Evolutionary conservation across 495 filamentous ascomycete genomes (phyloP).

Genomic region (Filosporella fistucella): DNA sequence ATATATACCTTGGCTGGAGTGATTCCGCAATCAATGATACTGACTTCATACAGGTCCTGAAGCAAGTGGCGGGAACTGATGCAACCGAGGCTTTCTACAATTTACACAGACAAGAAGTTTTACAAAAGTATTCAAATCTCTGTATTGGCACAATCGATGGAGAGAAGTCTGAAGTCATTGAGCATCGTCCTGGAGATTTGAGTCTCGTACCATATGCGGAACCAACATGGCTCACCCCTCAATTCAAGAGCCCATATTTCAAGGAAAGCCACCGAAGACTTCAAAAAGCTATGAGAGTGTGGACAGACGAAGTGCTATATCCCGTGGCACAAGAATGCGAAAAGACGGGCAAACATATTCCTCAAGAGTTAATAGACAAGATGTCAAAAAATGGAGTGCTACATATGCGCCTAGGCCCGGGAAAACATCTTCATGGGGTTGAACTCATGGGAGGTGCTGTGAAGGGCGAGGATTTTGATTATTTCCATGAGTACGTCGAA

Average conservation of each 20-base stretch:
- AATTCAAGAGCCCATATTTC: slow-evolving; percentile 81
- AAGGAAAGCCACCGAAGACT: slow-evolving; percentile 69
- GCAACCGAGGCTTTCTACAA: slow-evolving; percentile 89
- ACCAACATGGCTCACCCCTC: slow-evolving; percentile 72
- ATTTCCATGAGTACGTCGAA: no score
- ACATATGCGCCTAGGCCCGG: slow-evolving; percentile 80
- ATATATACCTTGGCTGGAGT: no score
- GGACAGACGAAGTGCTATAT: slow-evolving; percentile 63
- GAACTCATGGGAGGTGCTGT: slow-evolving; percentile 65
- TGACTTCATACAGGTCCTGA: no score
- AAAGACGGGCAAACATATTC: slow-evolving; percentile 67
- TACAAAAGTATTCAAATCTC: slow-evolving; percentile 70
- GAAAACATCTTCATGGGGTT: slow-evolving; percentile 72
- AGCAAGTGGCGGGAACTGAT: slow-evolving; percentile 80
- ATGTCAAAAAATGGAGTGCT: slow-evolving; percentile 72
- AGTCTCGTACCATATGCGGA: slow-evolving; percentile 77
- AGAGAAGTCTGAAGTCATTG: slow-evolving; percentile 70
- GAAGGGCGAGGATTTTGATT: slow-evolving; percentile 77
- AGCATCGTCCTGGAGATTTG: slow-evolving; percentile 65
- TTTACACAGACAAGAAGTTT: slow-evolving; percentile 87
- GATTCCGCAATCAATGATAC: no score
- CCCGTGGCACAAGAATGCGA: slow-evolving; percentile 81
- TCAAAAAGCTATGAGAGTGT: slow-evolving; percentile 68
- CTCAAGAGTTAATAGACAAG: slow-evolving; percentile 69
- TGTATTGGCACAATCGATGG: slow-evolving; percentile 71